phyloP scores from a whole-genome alignment of 805 yeast species.

The Sugiyamaella chiloensis region DNA sequence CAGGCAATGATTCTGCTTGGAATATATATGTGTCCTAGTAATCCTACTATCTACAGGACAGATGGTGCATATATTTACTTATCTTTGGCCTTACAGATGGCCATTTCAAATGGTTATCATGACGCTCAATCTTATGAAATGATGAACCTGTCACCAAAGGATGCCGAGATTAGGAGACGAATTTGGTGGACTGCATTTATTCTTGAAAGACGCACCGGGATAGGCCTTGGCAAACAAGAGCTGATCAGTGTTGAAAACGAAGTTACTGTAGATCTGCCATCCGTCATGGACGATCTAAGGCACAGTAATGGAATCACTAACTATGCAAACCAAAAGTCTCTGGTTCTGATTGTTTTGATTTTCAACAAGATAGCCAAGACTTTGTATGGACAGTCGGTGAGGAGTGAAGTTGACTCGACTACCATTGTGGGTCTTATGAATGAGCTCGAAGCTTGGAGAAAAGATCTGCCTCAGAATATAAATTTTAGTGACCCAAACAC shows the following conservation, averaged over 20 bases:
- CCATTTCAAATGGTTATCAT: background rate
- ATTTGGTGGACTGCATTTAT: conserved; percentile 1
- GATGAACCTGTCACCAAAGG: background rate
- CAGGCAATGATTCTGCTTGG: conserved; percentile 2
- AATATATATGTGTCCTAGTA: conserved; percentile 4
- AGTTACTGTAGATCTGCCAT: background rate
- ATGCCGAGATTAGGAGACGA: conserved; percentile 2
- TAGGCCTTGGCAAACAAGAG: conserved; percentile 1
- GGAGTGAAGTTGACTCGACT: background rate
- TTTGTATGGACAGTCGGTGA: background rate
- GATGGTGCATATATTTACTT: background rate
- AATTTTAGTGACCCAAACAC: background rate
- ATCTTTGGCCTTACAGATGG: conserved; percentile 4
- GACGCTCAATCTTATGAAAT: background rate
- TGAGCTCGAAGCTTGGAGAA: background rate
- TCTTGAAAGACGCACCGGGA: background rate
- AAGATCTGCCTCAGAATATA: background rate
- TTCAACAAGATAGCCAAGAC: conserved; percentile 1
- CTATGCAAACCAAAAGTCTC: conserved; percentile 4
- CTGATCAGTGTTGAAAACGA: background rate
- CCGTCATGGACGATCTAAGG: background rate
- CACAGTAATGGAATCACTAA: background rate
- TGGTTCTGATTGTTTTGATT: background rate
- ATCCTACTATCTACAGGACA: background rate
- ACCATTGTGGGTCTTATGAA: background rate